Base-by-base conservation (phyloP, 2,329 filamentous ascomycete genomes). In the Diplodia scrobiculata region DNA sequence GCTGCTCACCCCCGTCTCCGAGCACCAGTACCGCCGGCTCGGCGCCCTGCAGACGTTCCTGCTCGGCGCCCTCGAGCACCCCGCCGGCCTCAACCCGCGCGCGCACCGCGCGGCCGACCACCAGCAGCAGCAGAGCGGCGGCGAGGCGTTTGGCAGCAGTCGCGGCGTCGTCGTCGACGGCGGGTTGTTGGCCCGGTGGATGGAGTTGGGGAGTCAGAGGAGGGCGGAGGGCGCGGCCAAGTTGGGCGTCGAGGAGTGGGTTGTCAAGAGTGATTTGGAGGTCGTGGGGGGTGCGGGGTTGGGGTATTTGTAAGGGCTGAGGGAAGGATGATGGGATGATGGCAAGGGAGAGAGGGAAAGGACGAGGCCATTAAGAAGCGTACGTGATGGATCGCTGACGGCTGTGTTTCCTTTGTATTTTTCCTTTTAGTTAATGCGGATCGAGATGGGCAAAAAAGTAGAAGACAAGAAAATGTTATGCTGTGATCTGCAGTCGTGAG, bases 1-100 rank as follows among this genome's bases (percentile, higher is more conserved):
- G 0, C 82, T 93, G 9, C 83, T 99, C 10, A 90, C 90, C 0
- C 87, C 94, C 0, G 82, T 98, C 1, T 82, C 88, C 0, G 94
- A 98, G 77, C 83, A 89, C 5, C 84, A 88, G 11, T 98, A 98
- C 78, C 89, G 95, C 1, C 89, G 93, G 0, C 84, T 99, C 3
- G 88, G 88, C 3, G 91, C 91, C 1, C 82, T 99, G 3, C 86
- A 93, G 54, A 90, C 89, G 3, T 92, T 96, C 74, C 83, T 99
- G 1, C 83, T 88, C 9, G 91, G 88, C 38, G 87, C 89, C 0
- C 84, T 97, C 7, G 88, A 91, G 51, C 88, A 92, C 69, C 81
- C 90, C 4, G 91, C 88, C 7, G 92, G 91, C 0, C 82, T 97
- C 59, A 98, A 98, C 77, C 90, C 92, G 1, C 87, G 90, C 65